Evolutionary conservation across 805 yeast genomes (phyloP), one percentile per base, ranked within the genome.

Genomic region (Candida loeiensis): DNA sequence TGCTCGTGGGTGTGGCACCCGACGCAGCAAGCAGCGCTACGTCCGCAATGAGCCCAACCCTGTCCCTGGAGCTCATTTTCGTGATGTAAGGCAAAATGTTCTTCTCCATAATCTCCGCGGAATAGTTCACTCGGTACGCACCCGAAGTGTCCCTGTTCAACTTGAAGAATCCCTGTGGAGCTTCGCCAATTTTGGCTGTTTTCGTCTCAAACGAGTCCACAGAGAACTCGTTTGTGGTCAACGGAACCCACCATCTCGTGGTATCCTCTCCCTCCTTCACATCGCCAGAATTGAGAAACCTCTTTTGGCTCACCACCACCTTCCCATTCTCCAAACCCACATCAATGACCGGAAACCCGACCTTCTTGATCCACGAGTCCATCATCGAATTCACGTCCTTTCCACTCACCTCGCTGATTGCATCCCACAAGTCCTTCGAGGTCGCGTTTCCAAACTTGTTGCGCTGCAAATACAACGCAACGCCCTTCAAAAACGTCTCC

Each of bases 351-450:
- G 95, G 95, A 63, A 67, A 85, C 4, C 95, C 95, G 36, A 82
- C 74, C 45, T 78, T 72, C 39, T 74, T 69, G 48, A 84, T 83
- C 95, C 95, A 86, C 15, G 76, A 65, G 43, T 74, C 74, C 81
- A 86, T 81, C 54, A 79, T 71, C 18, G 56, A 41, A 44, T 68
- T 67, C 27, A 86, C 76, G 38, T 85, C 80, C 52, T 72, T 63
- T 17, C 84, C 84, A 3, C 85, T 71, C 11, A 71, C 84, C 40
- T 74, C 82, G 38, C 80, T 63, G 21, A 86, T 66, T 3, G 85
- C 76, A 33, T 63, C 62, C 89, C 93, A 86, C 44, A 86, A 71
- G 50, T 86, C 90, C 30, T 69, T 72, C 30, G 93, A 82, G 22
- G 77, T 78, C 19, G 93, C 88, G 64, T 86, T 86, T 30, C 77